phyloP scores from a whole-genome alignment of 106 monocot species.

The Dioscorea zingiberensis region DNA sequence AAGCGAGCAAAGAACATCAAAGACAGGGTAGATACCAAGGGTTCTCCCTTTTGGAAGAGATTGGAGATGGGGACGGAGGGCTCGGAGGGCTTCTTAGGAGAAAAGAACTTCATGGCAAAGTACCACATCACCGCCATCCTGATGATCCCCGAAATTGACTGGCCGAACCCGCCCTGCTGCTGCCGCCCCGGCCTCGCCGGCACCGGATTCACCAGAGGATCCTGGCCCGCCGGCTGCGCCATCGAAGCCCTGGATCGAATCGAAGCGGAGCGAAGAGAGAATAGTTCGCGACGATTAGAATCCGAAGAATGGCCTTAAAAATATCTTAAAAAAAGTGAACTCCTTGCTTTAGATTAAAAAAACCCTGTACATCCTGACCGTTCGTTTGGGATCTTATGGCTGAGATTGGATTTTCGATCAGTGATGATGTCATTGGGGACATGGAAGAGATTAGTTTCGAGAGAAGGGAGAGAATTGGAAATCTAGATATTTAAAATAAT shows the following conservation, averaged over 20 bases:
- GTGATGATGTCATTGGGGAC: too few species aligned
- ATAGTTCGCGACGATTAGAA: not conserved
- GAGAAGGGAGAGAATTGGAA: too few species aligned
- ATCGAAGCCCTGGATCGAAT: slow-evolving; percentile 3
- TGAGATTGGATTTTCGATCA: too few species aligned
- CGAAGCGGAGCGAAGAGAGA: not conserved
- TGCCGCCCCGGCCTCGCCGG: slow-evolving; percentile 20
- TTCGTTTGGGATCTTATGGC: too few species aligned
- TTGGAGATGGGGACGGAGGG: slow-evolving; percentile 75
- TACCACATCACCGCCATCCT: slow-evolving; percentile 85
- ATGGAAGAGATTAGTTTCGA: too few species aligned
- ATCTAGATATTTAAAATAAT: too few species aligned
- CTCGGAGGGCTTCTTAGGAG: slow-evolving; percentile 70
- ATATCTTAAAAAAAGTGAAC: not conserved
- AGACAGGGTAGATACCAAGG: slow-evolving; percentile 38
- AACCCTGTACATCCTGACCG: too few species aligned
- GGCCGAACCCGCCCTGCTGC: slow-evolving; percentile 45
- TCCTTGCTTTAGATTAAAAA: too few species aligned
- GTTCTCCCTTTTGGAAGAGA: slow-evolving; percentile 76
- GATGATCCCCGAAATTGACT: slow-evolving; percentile 56
- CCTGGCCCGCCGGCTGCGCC: slow-evolving; percentile 25
- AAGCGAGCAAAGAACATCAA: not conserved
- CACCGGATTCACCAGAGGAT: slow-evolving; percentile 1
- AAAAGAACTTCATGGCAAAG: slow-evolving; percentile 94
- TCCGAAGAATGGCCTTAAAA: not conserved